Evolutionary conservation across 495 filamentous ascomycete species (phyloP).

Genomic region (Penicillium desertorum): DNA sequence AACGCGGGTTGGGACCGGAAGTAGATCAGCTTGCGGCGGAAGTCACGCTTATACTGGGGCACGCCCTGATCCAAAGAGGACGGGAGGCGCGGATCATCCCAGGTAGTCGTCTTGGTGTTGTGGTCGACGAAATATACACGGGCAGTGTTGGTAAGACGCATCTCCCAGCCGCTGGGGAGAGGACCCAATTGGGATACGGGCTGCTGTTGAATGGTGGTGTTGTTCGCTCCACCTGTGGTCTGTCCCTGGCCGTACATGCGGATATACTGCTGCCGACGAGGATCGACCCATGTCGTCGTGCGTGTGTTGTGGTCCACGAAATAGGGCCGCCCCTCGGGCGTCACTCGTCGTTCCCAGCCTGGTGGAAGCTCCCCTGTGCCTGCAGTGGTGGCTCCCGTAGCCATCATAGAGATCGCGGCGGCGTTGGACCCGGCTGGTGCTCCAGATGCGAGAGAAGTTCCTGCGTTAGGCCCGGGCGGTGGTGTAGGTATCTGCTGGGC

Average conservation of each 20-base stretch:
- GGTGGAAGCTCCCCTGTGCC: conserved; percentile 94
- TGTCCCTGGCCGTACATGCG: conserved; percentile 81
- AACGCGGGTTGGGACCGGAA: conserved; percentile 97
- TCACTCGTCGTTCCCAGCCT: conserved; percentile 94
- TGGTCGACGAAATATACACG: conserved; percentile 99
- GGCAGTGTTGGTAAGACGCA: conserved; percentile 97
- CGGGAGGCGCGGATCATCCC: conserved; percentile 94
- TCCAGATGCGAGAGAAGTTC: conserved; percentile 20
- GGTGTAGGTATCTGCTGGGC: conserved; percentile 54
- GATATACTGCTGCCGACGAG: conserved; percentile 95
- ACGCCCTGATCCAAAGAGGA: conserved; percentile 98
- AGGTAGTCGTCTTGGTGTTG: conserved; percentile 99
- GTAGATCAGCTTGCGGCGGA: conserved; percentile 96
- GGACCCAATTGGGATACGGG: conserved; percentile 98
- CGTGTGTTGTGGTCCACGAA: conserved; percentile 99
- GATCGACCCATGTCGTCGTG: conserved; percentile 99
- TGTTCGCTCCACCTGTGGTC: conserved; percentile 64
- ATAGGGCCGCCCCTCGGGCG: conserved; percentile 90
- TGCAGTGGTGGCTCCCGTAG: conserved; percentile 89
- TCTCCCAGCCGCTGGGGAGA: conserved; percentile 97
- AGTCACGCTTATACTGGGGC: conserved; percentile 98
- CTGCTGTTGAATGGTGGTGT: conserved; percentile 88
- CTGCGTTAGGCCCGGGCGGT: conserved; percentile 37
- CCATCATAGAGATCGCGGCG: conserved; percentile 79
- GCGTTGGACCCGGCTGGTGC: conserved; percentile 45